Evolutionary conservation across 176 grass and related monocot genomes (phyloP).

Genomic region (Avena eriantha): DNA sequence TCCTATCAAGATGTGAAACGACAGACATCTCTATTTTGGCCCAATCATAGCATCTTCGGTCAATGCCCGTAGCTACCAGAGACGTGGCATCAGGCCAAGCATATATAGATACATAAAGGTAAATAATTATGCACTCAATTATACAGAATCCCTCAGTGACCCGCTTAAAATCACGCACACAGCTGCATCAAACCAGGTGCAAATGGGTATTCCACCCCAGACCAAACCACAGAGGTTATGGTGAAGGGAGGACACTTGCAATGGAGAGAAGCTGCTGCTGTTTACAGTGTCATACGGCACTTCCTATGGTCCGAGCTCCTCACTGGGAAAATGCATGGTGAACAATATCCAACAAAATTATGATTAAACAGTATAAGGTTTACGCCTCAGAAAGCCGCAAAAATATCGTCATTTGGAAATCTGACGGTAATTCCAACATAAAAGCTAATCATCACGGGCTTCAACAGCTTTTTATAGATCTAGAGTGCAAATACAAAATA

Average conservation of each 20-base stretch:
- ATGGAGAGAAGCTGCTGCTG: conserved; percentile 47
- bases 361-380: too few species aligned
- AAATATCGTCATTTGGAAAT: conserved; percentile 63
- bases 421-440: conserved; percentile 99
- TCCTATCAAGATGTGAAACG: conserved; percentile 73
- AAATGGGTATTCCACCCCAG: neutral
- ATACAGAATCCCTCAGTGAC: conserved; percentile 63
- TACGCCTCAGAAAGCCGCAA: conserved; percentile 72
- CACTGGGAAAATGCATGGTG: conserved; percentile 1
- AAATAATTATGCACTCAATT: too few species aligned
- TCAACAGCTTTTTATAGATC: too few species aligned
- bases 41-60: too few species aligned
- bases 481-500: neutral
- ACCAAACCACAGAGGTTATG: conserved; percentile 51
- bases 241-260: conserved; percentile 16
- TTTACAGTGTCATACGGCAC: conserved; percentile 89
- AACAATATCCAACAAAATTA: neutral
- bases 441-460: conserved; percentile 73
- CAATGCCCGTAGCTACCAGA: too few species aligned
- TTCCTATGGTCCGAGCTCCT: conserved; percentile 82
- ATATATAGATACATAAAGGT: too few species aligned
- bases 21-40: too few species aligned
- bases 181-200: conserved; percentile 26
- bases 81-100: too few species aligned
- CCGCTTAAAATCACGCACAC: conserved; percentile 89